phyloP scores from a whole-genome alignment of 179 eudicot species.

The Silene noctiflora region DNA sequence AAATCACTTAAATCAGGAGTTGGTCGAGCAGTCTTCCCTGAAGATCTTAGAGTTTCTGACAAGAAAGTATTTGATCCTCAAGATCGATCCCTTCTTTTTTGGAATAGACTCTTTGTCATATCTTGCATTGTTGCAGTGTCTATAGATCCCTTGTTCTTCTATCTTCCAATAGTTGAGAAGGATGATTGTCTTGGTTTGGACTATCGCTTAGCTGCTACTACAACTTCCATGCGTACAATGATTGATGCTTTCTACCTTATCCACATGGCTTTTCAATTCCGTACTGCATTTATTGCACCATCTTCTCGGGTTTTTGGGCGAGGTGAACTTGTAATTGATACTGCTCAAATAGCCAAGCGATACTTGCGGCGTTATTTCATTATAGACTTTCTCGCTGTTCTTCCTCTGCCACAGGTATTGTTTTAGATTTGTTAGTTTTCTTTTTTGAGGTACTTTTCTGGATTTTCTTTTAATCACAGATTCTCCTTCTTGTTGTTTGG shows the following conservation, averaged over 20 bases:
- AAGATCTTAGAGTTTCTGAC: constrained; percentile 47
- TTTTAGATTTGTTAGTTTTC: background rate
- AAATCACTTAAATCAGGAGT: constrained; percentile 39
- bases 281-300: constrained; percentile 56
- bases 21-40: constrained; percentile 44
- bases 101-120: constrained; percentile 46
- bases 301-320: constrained; percentile 57
- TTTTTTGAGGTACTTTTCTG: background rate
- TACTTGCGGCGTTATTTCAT: constrained; percentile 46
- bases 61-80: constrained; percentile 49
- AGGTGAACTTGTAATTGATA: constrained; percentile 54
- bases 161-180: constrained; percentile 39
- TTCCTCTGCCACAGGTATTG: constrained; percentile 56
- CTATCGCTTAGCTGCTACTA: constrained; percentile 28
- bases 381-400: constrained; percentile 44
- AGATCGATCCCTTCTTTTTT: constrained; percentile 42
- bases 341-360: constrained; percentile 42
- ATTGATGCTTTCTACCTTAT: constrained; percentile 50
- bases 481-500: too few relatives aligned
- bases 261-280: constrained; percentile 47
- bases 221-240: constrained; percentile 38
- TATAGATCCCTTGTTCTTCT: constrained; percentile 55
- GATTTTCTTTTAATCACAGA: background rate
- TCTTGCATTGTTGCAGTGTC: constrained; percentile 52
- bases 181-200: constrained; percentile 41